phyloP scores from a whole-genome alignment of 2,329 filamentous ascomycete genomes.

The Epichloe aotearoae region DNA sequence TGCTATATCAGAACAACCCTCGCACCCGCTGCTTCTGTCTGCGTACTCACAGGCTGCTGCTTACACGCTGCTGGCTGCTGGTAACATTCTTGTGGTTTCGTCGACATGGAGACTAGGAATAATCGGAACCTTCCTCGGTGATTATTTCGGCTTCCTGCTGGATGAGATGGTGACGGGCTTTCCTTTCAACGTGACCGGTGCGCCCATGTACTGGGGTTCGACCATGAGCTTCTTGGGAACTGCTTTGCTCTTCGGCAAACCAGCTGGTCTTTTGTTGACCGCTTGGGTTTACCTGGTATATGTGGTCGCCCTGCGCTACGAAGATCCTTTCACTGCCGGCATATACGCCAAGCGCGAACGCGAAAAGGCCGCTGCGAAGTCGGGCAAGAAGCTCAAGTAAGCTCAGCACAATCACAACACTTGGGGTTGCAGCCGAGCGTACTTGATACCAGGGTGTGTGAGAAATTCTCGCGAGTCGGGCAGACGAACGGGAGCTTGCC shows the following conservation, averaged over 20 bases:
- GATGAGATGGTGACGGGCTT: slow-evolving; percentile 89
- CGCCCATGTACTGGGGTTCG: slow-evolving; percentile 94
- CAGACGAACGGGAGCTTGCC: background rate
- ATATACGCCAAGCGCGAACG: slow-evolving; percentile 82
- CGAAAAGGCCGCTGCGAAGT: slow-evolving; percentile 33
- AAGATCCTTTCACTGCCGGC: slow-evolving; percentile 86
- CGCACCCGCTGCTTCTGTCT: slow-evolving; percentile 57
- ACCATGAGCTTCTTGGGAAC: slow-evolving; percentile 86
- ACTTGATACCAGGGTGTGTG: background rate
- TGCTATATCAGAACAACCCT: slow-evolving; percentile 63
- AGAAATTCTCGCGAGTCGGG: background rate
- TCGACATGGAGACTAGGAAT: slow-evolving; percentile 88
- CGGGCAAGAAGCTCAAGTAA: slow-evolving; percentile 40
- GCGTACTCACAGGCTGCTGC: slow-evolving; percentile 49
- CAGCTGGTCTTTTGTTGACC: slow-evolving; percentile 70
- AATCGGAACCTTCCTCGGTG: slow-evolving; percentile 90
- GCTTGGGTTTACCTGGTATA: slow-evolving; percentile 66
- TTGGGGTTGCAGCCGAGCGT: background rate
- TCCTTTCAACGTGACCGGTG: slow-evolving; percentile 81
- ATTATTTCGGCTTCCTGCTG: slow-evolving; percentile 98
- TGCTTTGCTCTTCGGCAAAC: slow-evolving; percentile 73
- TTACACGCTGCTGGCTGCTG: slow-evolving; percentile 55
- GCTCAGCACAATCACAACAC: background rate
- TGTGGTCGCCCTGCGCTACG: slow-evolving; percentile 65
- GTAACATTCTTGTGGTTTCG: slow-evolving; percentile 75